These are phyloP conservation scores for Lichtheimia ramosa DNA, from an alignment of 371 early-diverging fungal species.

Conservation along the genomic window DNA sequence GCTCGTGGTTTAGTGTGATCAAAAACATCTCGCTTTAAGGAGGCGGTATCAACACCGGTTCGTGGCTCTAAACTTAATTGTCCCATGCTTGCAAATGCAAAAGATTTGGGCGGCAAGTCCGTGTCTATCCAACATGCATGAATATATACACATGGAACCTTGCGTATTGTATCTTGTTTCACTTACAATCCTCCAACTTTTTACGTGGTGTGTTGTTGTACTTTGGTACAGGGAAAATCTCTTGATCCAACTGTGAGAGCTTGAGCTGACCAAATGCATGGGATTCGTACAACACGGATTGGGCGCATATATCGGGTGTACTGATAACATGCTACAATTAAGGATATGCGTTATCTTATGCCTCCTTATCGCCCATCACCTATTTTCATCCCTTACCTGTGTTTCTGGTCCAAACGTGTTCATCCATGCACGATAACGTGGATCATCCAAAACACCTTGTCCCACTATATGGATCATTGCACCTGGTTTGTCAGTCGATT, in stretches of 20 bases:
- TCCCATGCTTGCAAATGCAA: constrained; percentile 26
- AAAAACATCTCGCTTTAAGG: constrained; percentile 16
- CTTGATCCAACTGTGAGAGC: constrained; percentile 56
- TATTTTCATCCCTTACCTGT: constrained; percentile 37
- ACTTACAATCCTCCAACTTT: constrained; percentile 17
- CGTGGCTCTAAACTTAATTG: constrained; percentile 34
- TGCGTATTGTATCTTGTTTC: background rate
- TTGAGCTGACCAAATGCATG: constrained; percentile 59
- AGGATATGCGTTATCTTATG: background rate
- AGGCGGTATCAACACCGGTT: constrained; percentile 12
- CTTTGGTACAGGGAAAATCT: constrained; percentile 67
- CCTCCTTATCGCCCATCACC: background rate
- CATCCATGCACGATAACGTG: constrained; percentile 78
- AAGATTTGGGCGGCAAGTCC: constrained; percentile 25
- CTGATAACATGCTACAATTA: constrained; percentile 65
- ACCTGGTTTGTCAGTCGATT: constrained; percentile 26
- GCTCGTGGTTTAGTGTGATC: constrained; percentile 17
- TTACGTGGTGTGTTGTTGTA: constrained; percentile 47
- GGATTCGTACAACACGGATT: constrained; percentile 58
- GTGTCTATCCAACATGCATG: background rate
- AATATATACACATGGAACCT: background rate
- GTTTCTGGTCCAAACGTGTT: constrained; percentile 63
- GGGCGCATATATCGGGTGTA: constrained; percentile 54
- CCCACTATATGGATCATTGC: constrained; percentile 73
- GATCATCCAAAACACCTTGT: constrained; percentile 63